A percentile compares a stretch with the other conserved stretches of the same genome.
Conservation (phyloP, 306 rosid genomes). For the Cicer bijugum region DNA sequence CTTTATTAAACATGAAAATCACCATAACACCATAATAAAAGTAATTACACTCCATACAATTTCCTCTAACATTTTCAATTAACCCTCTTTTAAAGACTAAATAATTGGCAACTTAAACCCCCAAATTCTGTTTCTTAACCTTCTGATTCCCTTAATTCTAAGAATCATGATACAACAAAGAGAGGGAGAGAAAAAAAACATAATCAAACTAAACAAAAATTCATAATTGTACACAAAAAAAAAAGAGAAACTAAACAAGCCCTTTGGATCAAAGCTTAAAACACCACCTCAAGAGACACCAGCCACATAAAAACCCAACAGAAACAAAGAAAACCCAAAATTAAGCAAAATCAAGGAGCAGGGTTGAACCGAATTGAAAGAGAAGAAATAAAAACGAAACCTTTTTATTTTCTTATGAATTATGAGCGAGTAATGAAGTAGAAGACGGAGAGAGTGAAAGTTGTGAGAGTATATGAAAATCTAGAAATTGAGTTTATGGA, state of each 20-base stretch:
- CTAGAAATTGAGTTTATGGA: neutral
- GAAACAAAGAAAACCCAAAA: slow-evolving; percentile 30
- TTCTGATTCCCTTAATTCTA: slow-evolving; percentile 33
- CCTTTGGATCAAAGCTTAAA: slow-evolving; percentile 53
- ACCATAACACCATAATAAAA: slow-evolving; percentile 7
- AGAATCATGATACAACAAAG: neutral
- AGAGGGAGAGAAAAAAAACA: no score
- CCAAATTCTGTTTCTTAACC: neutral
- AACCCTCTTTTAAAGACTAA: slow-evolving; percentile 2
- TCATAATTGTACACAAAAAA: no score
- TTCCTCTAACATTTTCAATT: slow-evolving; percentile 23
- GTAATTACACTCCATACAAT: slow-evolving; percentile 12
- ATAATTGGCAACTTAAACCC: neutral
- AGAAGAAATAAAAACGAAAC: neutral
- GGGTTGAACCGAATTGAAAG: slow-evolving; percentile 39
- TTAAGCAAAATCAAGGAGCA: slow-evolving; percentile 25
- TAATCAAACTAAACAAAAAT: no score
- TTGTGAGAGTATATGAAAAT: slow-evolving; percentile 39
- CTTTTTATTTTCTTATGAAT: neutral
- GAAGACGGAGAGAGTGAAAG: slow-evolving; percentile 13
- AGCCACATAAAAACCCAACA: slow-evolving; percentile 44
- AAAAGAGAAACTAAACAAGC: slow-evolving; percentile 42
- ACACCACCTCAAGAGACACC: slow-evolving; percentile 21
- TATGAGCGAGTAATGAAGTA: neutral
- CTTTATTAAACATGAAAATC: slow-evolving; percentile 1